Evolutionary conservation across 1,284 basidiomycete genomes (phyloP).

Genomic region (Earliella scabrosa): DNA sequence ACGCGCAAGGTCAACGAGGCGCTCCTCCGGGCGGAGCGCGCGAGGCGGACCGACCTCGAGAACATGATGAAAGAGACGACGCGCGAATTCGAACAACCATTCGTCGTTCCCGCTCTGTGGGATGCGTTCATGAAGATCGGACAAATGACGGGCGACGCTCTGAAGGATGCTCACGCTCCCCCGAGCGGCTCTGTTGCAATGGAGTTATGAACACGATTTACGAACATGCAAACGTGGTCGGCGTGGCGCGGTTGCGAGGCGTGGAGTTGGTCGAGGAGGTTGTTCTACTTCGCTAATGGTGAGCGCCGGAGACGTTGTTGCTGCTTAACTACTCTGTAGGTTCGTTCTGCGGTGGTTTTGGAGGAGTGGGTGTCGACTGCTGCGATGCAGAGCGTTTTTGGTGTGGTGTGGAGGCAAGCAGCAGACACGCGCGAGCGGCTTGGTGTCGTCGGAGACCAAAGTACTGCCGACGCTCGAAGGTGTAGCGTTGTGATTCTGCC

Average conservation of each 20-base stretch:
- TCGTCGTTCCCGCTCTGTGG: conserved; percentile 50
- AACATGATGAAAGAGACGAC: conserved; percentile 41
- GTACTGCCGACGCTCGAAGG: conserved; percentile 18
- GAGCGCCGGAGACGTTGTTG: not conserved
- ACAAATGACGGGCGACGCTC: conserved; percentile 30
- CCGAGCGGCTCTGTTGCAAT: conserved; percentile 9
- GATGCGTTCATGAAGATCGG: conserved; percentile 45
- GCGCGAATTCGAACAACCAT: conserved; percentile 46
- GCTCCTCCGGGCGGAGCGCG: conserved; percentile 38
- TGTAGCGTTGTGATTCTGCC: conserved; percentile 10
- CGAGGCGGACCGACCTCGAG: conserved; percentile 39
- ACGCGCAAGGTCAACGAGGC: conserved; percentile 29
- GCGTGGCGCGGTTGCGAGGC: not conserved
- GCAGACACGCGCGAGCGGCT: conserved; percentile 13
- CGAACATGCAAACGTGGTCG: not conserved
- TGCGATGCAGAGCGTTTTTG: not conserved
- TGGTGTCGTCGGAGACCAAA: conserved; percentile 18
- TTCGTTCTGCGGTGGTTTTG: not conserved
- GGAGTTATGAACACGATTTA: conserved; percentile 8
- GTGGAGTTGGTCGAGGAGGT: not conserved
- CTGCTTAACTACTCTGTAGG: not conserved
- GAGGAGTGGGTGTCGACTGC: not conserved
- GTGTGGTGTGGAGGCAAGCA: not conserved
- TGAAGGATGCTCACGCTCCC: conserved; percentile 13
- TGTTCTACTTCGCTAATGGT: not conserved